phyloP scores from a whole-genome alignment of 2,329 filamentous ascomycete species.

The Pseudogymnoascus pannorum region DNA sequence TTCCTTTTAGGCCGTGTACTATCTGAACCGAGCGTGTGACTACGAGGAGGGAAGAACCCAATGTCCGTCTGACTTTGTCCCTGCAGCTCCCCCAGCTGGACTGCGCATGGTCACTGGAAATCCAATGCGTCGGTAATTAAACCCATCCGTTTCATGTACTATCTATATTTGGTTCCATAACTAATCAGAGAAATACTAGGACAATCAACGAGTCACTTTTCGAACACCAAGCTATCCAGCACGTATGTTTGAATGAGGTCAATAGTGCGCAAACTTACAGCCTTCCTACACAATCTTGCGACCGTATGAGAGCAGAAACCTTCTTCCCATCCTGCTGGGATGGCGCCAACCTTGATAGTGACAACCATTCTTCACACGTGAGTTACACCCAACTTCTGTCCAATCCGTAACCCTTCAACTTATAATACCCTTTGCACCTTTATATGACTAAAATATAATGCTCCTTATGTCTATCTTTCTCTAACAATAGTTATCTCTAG shows the following conservation, averaged over 20 bases:
- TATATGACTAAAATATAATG: not conserved
- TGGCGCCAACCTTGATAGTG: conserved; percentile 16
- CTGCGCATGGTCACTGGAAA: conserved; percentile 21
- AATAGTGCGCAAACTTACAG: not conserved
- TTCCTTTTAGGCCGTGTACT: conserved; percentile 16
- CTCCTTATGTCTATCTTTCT: not conserved
- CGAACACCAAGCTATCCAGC: conserved; percentile 4
- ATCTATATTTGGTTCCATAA: not conserved
- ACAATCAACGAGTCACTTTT: not conserved
- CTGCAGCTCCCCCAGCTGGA: conserved; percentile 14
- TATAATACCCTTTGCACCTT: not conserved
- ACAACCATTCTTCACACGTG: conserved; percentile 17
- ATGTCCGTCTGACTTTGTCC: not conserved
- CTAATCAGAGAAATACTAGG: not conserved
- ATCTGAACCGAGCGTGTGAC: conserved; percentile 17
- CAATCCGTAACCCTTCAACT: not conserved
- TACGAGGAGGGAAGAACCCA: conserved; percentile 6
- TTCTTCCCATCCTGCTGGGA: conserved; percentile 21
- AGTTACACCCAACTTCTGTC: not conserved
- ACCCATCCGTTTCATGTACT: not conserved
- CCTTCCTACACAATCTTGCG: not conserved
- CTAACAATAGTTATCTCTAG: not conserved
- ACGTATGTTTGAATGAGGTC: not conserved
- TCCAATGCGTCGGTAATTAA: conserved; percentile 13
- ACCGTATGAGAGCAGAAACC: not conserved